A percentile compares a stretch with the other conserved stretches of the same genome.
Conservation (phyloP, 2,329 filamentous ascomycete genomes). For the Curvularia eragrostidis region DNA sequence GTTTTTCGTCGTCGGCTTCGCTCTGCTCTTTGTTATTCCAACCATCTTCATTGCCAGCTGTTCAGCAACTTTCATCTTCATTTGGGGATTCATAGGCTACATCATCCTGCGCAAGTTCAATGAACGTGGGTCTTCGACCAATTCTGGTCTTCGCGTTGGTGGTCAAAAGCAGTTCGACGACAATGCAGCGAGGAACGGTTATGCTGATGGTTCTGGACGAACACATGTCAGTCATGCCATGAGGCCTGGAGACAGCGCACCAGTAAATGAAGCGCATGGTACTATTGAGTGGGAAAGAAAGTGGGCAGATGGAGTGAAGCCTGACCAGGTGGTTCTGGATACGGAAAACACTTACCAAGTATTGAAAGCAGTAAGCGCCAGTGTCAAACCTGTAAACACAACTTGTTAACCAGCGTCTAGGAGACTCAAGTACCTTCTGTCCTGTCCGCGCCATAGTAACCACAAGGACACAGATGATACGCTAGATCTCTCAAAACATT, state of each 20-base stretch:
- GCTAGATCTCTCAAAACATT: neutral
- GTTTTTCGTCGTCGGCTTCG: constrained; percentile 71
- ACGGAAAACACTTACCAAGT: constrained; percentile 15
- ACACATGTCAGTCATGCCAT: constrained; percentile 6
- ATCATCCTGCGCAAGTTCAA: constrained; percentile 48
- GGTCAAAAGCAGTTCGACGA: constrained; percentile 18
- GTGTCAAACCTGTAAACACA: too few relatives aligned
- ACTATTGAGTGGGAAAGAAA: constrained; percentile 23
- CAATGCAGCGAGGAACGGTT: neutral
- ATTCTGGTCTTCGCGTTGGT: constrained; percentile 27
- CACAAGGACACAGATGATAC: neutral
- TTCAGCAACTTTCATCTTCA: constrained; percentile 69
- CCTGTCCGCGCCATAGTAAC: neutral
- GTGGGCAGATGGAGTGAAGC: constrained; percentile 19
- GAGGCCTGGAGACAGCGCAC: constrained; percentile 1
- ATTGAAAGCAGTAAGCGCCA: constrained; percentile 15
- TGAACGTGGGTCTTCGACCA: constrained; percentile 30
- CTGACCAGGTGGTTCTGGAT: constrained; percentile 7
- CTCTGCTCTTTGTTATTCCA: constrained; percentile 71
- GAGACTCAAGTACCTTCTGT: constrained; percentile 10
- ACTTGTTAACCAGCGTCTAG: constrained; percentile 2
- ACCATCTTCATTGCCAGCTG: constrained; percentile 70
- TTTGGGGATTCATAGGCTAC: constrained; percentile 64
- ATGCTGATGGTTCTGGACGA: constrained; percentile 3
- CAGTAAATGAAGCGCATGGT: constrained; percentile 11